phyloP scores from a whole-genome alignment of 345 rosid species.

The Tarenaya hassleriana region DNA sequence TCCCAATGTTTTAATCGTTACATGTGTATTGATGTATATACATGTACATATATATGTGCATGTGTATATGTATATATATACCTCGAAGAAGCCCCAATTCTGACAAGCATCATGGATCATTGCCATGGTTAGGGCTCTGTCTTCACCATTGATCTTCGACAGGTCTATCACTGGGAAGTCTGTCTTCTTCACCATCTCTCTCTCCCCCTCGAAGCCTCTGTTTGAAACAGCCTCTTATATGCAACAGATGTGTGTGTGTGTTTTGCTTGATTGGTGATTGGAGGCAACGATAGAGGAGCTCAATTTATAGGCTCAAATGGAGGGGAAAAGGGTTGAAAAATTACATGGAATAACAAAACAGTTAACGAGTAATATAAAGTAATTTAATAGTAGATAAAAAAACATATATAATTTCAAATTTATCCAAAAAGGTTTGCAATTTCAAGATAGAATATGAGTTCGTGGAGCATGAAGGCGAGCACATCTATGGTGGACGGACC shows the following conservation, averaged over 20 bases:
- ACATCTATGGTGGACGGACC: constrained; percentile 23
- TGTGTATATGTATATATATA: constrained; percentile 18
- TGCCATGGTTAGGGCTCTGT: constrained; percentile 50
- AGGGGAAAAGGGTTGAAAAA: neutral
- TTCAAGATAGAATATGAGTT: constrained; percentile 25
- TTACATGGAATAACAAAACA: neutral
- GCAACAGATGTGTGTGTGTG: constrained; percentile 23
- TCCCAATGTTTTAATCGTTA: too few relatives aligned
- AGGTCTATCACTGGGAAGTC: constrained; percentile 58
- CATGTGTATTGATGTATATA: too few relatives aligned
- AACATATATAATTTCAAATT: constrained; percentile 22
- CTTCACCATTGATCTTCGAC: constrained; percentile 53
- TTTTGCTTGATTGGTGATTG: constrained; percentile 20
- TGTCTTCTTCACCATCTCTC: constrained; percentile 36
- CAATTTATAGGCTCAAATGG: constrained; percentile 56
- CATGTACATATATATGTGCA: neutral
- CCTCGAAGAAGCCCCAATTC: constrained; percentile 91
- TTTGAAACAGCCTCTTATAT: constrained; percentile 5
- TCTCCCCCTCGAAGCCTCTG: constrained; percentile 4
- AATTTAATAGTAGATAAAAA: neutral
- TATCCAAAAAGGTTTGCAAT: neutral
- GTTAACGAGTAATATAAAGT: neutral
- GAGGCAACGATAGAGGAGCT: constrained; percentile 16
- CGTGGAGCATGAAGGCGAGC: constrained; percentile 32
- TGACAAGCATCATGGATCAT: constrained; percentile 65